Conservation (phyloP, 2,329 filamentous ascomycete genomes). For the Juglanconis juglandina region DNA sequence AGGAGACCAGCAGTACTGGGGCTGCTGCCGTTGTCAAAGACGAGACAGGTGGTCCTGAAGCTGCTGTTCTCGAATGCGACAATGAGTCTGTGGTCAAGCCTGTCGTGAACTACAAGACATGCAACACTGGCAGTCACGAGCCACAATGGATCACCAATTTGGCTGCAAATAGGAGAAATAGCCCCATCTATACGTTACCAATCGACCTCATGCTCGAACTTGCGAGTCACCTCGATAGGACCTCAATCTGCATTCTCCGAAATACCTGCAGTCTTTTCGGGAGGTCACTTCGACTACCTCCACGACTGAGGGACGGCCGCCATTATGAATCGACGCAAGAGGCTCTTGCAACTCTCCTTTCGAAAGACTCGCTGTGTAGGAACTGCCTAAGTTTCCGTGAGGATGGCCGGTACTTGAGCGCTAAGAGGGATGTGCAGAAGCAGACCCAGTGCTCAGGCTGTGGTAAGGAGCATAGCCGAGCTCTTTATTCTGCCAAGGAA, state of each 20-base stretch:
- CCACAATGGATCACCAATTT: background rate
- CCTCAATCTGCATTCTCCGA: background rate
- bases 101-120: background rate
- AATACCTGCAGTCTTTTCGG: background rate
- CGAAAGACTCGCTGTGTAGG: background rate
- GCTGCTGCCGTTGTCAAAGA: background rate
- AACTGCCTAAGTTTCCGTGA: background rate
- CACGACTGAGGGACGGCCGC: background rate
- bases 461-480: background rate
- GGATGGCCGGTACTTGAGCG: background rate
- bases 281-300: background rate
- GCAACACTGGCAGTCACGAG: background rate
- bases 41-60: background rate
- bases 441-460: background rate
- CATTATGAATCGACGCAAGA: background rate
- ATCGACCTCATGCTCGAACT: background rate
- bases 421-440: background rate
- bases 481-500: background rate
- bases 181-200: background rate
- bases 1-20: background rate
- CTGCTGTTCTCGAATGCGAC: background rate
- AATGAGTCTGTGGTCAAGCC: background rate
- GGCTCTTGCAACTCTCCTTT: background rate
- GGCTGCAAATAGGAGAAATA: background rate
- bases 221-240: background rate